Base-by-base conservation (phyloP, 2,329 filamentous ascomycete genomes). In the Pyrenophora teres region DNA sequence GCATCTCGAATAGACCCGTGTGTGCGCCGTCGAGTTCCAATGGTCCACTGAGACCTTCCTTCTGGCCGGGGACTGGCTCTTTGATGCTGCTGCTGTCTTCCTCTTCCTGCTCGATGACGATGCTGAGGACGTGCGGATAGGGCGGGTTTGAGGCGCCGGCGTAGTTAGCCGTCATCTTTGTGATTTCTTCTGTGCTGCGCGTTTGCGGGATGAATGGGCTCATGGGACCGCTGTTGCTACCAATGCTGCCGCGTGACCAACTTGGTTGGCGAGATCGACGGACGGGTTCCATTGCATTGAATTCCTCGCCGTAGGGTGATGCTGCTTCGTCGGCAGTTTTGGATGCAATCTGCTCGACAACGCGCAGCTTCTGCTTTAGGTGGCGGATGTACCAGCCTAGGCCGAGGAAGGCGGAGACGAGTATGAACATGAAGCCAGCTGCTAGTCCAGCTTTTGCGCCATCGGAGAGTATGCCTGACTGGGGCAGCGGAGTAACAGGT, bases 21-120 rank as follows among this genome's bases (percentile, higher is more conserved):
- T 36, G 42, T 27, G 50, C 43, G 3, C 62, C 63, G 36, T 68
- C 66, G 35, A 69, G 35, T 36, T 69, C 66, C 32, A 69, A 38
- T 18, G 66, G 57, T 41, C 46, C 58, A 12, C 40, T 56, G 18
- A 69, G 30, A 4, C 66, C 66, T 41, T 69, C 66, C 19, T 41
- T 52, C 33, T 69, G 63, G n/a, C 65, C 65, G 1, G 60, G 59
- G 16, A 69, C 64, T 18, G 65, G 65, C 46, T 67, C 59, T 15
- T 46, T 39, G 8, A 65, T 41, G 32, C 31, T 44, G 15, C 8
- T 44, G 10, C 19, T 33, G n/a, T 59, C 61, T 33, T 67, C 65
- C 13, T 65, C 62, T 6, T 65, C 59, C 3, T 56, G 27, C 46
- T 67, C 65, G 1, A 68, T 38, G 2, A 68, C 59, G 5, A 68